Conservation (phyloP, 176 grass and related monocot genomes). For the Olyra latifolia region DNA sequence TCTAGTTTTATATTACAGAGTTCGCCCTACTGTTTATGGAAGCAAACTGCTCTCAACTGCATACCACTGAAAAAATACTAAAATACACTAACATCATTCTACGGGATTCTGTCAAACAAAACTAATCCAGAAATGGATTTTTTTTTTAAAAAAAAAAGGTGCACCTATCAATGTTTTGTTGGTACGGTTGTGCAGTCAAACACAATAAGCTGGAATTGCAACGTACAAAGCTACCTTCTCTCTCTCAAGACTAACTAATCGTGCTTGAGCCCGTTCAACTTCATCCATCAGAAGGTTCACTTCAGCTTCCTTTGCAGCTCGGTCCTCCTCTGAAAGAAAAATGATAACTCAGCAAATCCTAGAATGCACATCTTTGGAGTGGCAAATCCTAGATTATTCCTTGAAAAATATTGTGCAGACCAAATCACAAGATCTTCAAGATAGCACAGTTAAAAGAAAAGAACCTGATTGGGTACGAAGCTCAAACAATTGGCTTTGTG, state of each 20-base stretch:
- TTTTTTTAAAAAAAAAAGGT: not conserved
- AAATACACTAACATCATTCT: not conserved
- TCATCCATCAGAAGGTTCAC: constrained; percentile 93
- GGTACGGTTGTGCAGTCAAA: not conserved
- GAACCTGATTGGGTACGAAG: constrained; percentile 97
- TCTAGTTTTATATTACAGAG: not conserved
- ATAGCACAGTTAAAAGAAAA: not conserved
- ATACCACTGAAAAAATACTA: not conserved
- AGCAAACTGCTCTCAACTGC: not conserved
- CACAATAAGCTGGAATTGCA: not conserved
- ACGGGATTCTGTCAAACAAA: not conserved
- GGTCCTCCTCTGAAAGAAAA: constrained; percentile 80
- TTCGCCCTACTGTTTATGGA: not conserved
- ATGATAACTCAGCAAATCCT: constrained; percentile 11
- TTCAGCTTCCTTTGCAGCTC: constrained; percentile 87
- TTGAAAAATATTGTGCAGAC: not conserved
- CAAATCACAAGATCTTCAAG: constrained; percentile 4
- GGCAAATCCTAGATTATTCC: not conserved
- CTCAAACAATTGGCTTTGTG: constrained; percentile 96
- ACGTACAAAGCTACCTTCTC: constrained; percentile 69
- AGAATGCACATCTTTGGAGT: too few species aligned
- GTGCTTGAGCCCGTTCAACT: constrained; percentile 91
- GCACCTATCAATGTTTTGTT: not conserved
- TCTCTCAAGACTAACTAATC: constrained; percentile 95
- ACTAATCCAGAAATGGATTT: not conserved